Evolutionary conservation across 1,139 yeast species (phyloP), one percentile per base, ranked within the genome.

Genomic region (Taphrina deformans): DNA sequence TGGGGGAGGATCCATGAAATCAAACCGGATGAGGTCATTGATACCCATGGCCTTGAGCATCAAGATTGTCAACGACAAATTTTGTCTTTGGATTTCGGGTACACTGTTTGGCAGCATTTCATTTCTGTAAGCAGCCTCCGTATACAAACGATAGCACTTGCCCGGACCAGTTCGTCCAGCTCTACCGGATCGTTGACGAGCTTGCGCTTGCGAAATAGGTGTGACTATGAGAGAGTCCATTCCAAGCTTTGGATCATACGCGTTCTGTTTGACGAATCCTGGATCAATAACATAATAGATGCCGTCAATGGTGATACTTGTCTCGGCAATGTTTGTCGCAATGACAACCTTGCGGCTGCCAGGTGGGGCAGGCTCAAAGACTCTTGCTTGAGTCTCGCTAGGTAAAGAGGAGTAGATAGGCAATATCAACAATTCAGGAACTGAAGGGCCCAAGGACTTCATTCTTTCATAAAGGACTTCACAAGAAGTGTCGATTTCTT

Each of bases 91-190:
- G 14, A 93, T 91, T 72, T 95, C 99, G 0, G 99, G 98, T 0
- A 87, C 84, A 1, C 97, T 90, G 73, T 87, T 88, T 3, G 81
- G 78, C 12, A 89, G 89, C 64, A 92, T 76, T 71, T 91, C 97
- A 71, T 89, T 82, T 69, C 82, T 79, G 72, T 85, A 93, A 0
- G 96, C 86, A 85, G 93, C 86, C 73, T 89, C 91, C 0, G 99
- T 92, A 73, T 83, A 93, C 26, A 95, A 77, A 58, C 99, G 77
- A 73, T 87, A 95, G 74, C 99, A 93, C 74, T 90, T 91, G 0
- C 99, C 99, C 0, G 98, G 96, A 0, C 96, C 96, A 4, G 91
- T 89, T 78, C 99, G 85, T 6, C 99, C 99, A 0, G 98, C 99
- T 77, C 99, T 83, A 66, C 99, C 99, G 0, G 97, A 95, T 68